Percentiles rank a stretch among this genome's conserved stretches.
These are phyloP conservation scores for Leccinum pellstonianum DNA, from an alignment of 768 basidiomycete species.

Conservation along the genomic window DNA sequence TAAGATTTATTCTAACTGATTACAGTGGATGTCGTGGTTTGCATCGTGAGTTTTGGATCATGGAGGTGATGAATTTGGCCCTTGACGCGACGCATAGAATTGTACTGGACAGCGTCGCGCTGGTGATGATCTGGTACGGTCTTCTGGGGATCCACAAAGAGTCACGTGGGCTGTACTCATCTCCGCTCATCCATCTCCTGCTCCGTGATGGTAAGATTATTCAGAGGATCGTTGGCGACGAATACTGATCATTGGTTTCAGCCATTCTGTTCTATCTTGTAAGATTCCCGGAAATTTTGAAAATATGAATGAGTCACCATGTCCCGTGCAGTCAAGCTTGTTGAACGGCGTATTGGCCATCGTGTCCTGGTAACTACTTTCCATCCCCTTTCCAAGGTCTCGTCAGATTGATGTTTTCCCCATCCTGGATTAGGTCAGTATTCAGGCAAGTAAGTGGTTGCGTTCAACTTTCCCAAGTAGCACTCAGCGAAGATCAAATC, in stretches of 20 bases:
- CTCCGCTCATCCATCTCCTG: constrained; percentile 5
- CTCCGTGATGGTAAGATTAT: constrained; percentile 10
- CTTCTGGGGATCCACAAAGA: constrained; percentile 5
- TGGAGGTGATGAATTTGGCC: neutral
- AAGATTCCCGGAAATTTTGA: neutral
- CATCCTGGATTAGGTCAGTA: neutral
- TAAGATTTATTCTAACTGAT: neutral
- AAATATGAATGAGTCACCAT: neutral
- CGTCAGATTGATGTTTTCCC: neutral
- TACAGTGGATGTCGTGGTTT: constrained; percentile 15
- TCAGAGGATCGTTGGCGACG: neutral
- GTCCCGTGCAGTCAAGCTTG: neutral
- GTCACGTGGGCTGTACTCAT: neutral
- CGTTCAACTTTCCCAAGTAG: neutral
- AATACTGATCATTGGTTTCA: neutral
- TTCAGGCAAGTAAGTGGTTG: neutral
- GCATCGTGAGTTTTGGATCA: constrained; percentile 1
- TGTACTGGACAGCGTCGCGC: constrained; percentile 7
- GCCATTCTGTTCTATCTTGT: constrained; percentile 7
- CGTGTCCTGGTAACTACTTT: neutral
- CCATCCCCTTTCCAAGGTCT: neutral
- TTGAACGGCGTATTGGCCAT: neutral
- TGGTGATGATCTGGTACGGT: constrained; percentile 7
- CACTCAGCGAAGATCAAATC: neutral
- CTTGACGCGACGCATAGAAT: constrained; percentile 2